Base-by-base conservation (phyloP, 495 filamentous ascomycete species). In the Haplographium delicatum region DNA sequence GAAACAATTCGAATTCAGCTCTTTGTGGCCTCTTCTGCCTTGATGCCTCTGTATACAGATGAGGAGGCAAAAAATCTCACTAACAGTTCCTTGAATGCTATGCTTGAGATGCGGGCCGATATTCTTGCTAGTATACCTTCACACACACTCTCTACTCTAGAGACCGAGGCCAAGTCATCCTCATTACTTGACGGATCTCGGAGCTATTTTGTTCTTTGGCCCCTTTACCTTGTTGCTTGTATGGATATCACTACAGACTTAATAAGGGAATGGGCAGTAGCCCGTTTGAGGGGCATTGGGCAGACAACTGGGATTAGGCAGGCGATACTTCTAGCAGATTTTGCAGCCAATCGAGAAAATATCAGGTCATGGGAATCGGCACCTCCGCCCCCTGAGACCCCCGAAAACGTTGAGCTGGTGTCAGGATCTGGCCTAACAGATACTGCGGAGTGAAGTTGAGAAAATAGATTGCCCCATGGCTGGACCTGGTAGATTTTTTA, bases 41-140 rank as follows among this genome's bases (percentile, higher is more conserved):
- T 42, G 2, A 33, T 28, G 11, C 46, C 58, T 5, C 40, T 51
- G 3, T 58, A 55, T 35, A 50, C 46, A 5, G 38, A 45, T 5
- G 19, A 25, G 5, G 58, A 58, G 39, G 24, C 23, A 2, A 23
- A 11, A 22, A 18, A 34, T 18, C 51, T 48, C 31, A 35, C 19
- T 1, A 30, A 35, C 4, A 35, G 22, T 7, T 57, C 53, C 1
- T 24, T 44, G 1, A 23, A 25, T 5, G 38, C 47, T 4, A 54
- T 75, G 44, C 57, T 61, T 16, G 53, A 47, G 16, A 55, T 73
- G 23, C 56, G 66, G 25, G 57, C 68, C 9, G 72, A 72, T 47
- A 69, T 79, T 19, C 51, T 70, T 23, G 70, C 68, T 30, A 76
- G 65, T 41, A 63, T 78, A 1, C 74, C 77, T 5, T 72, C 74